A percentile compares a stretch with the other conserved stretches of the same genome.
Evolutionary conservation across 805 yeast species (phyloP).

Genomic region (Yarrowia osloensis): DNA sequence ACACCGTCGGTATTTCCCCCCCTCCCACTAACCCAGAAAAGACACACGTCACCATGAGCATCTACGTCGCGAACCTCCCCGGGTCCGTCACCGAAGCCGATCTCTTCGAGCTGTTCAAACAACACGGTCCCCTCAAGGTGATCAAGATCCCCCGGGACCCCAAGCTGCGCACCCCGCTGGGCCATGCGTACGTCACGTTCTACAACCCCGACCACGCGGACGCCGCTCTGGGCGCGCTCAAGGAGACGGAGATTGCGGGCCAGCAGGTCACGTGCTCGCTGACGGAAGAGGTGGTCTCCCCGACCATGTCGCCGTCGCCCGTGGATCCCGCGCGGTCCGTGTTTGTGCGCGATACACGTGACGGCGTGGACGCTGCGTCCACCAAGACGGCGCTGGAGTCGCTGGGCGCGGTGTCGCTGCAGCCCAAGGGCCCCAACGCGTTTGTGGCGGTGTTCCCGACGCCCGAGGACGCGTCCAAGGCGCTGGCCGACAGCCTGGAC

Average conservation of each 20-base stretch:
- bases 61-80: conserved; percentile 83
- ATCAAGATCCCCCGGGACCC: conserved; percentile 92
- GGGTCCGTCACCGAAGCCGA: conserved; percentile 70
- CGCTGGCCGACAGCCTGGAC: background rate
- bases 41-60: background rate
- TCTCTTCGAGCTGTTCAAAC: conserved; percentile 63
- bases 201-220: conserved; percentile 53
- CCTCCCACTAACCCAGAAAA: background rate
- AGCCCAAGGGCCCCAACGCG: conserved; percentile 24
- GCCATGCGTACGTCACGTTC: conserved; percentile 89
- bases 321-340: conserved; percentile 5
- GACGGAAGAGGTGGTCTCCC: background rate
- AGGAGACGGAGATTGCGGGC: background rate
- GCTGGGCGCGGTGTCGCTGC: conserved; percentile 1
- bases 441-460: conserved; percentile 22
- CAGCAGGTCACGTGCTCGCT: background rate
- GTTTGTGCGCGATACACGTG: conserved; percentile 14
- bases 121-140: conserved; percentile 80
- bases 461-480: conserved; percentile 10
- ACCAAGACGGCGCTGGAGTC: background rate
- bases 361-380: background rate
- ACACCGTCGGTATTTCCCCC: background rate
- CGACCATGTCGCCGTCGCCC: background rate
- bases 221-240: background rate
- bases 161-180: conserved; percentile 80